Evolutionary conservation across 208 protist genomes (phyloP).

Genomic region (Trypanosomatidae sp.): DNA sequence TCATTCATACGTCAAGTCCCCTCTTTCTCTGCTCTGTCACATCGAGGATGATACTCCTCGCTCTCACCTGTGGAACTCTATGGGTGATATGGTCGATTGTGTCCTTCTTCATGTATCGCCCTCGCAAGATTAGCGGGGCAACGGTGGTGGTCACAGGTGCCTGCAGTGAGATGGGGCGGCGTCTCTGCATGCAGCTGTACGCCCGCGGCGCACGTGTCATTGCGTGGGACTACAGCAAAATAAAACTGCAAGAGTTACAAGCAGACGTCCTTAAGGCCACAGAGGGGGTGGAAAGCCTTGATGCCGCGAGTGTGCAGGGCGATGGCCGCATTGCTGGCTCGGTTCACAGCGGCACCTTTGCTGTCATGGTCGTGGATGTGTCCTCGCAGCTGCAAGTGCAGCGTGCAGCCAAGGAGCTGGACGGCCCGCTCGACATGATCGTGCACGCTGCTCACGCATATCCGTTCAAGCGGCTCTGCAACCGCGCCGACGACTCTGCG

Average conservation of each 20-base stretch:
- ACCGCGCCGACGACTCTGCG: slow-evolving; percentile 45
- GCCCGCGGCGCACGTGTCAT: slow-evolving; percentile 44
- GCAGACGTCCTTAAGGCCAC: slow-evolving; percentile 26
- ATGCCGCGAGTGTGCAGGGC: too few relatives aligned
- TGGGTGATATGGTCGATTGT: slow-evolving; percentile 58
- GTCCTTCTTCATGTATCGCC: slow-evolving; percentile 40
- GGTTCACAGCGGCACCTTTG: neutral
- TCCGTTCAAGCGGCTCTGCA: slow-evolving; percentile 32
- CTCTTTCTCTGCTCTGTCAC: neutral
- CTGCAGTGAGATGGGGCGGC: slow-evolving; percentile 41
- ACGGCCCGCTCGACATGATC: slow-evolving; percentile 39
- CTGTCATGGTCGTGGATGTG: slow-evolving; percentile 34
- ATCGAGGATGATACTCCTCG: slow-evolving; percentile 57
- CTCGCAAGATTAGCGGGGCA: slow-evolving; percentile 34
- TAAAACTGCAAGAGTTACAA: slow-evolving; percentile 50
- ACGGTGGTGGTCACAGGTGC: slow-evolving; percentile 68
- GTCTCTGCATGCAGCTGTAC: slow-evolving; percentile 46
- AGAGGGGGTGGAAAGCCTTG: neutral
- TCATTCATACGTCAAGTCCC: slow-evolving; percentile 1
- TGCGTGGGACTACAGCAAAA: slow-evolving; percentile 60
- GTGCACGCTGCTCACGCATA: slow-evolving; percentile 39
- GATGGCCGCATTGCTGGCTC: neutral
- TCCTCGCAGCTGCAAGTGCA: slow-evolving; percentile 49
- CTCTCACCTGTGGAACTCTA: slow-evolving; percentile 41
- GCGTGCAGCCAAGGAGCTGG: slow-evolving; percentile 41